Percentiles rank a stretch among this genome's conserved stretches.
Evolutionary conservation across 257 asterid genomes (phyloP).

Genomic region (Cynanchum wilfordii): DNA sequence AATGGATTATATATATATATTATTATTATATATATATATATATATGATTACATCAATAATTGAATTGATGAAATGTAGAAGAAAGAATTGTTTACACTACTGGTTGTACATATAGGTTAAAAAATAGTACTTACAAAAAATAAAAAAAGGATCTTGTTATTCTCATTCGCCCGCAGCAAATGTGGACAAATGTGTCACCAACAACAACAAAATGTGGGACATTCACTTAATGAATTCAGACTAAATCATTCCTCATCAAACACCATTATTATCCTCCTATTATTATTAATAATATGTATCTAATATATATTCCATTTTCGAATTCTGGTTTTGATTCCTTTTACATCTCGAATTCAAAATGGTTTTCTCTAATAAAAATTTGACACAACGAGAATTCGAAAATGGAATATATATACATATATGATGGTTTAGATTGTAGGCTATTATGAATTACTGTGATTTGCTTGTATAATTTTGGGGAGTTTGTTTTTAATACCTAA

Average conservation of each 20-base stretch:
- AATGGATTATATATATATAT: no score
- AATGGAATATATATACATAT: no score
- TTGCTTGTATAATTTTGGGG: no score
- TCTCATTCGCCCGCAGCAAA: neutral
- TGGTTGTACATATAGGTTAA: neutral
- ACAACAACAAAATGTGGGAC: constrained; percentile 12
- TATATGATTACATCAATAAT: constrained; percentile 11
- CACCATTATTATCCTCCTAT: neutral
- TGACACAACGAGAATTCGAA: no score
- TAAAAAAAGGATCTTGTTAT: neutral
- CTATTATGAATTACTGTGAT: neutral
- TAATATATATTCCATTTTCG: no score
- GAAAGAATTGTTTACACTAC: neutral
- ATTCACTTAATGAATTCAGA: neutral
- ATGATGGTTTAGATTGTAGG: no score
- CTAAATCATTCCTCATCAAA: constrained; percentile 10
- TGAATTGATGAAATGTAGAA: neutral
- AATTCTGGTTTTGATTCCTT: no score
- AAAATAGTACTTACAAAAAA: neutral
- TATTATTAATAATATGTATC: no score
- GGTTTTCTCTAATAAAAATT: no score
- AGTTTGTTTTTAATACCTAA: no score
- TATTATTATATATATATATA: no score
- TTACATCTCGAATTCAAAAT: no score
- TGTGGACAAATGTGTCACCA: constrained; percentile 13